phyloP scores from a whole-genome alignment of 306 rosid species.

The Inga laurina region DNA sequence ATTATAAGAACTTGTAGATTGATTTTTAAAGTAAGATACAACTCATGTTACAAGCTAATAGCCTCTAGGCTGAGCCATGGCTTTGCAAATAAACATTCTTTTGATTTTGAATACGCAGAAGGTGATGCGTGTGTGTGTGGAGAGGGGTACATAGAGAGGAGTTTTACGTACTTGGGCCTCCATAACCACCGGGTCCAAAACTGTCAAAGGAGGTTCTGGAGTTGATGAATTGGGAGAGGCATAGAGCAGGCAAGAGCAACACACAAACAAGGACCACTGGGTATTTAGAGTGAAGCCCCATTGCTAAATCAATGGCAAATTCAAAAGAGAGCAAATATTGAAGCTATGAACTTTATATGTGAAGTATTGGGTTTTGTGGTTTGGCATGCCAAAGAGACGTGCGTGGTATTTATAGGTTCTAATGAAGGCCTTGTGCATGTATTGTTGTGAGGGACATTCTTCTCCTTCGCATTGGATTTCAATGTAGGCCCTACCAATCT shows the following conservation, averaged over 20 bases:
- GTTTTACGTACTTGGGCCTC: conserved; percentile 60
- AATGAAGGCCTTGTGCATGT: not conserved
- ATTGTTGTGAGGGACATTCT: not conserved
- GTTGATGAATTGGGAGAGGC: conserved; percentile 49
- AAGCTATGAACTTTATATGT: not conserved
- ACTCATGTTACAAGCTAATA: not conserved
- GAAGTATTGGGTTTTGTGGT: conserved; percentile 19
- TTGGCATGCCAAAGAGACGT: conserved; percentile 32
- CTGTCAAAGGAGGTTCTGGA: conserved; percentile 82
- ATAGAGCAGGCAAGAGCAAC: conserved; percentile 53
- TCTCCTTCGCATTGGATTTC: conserved; percentile 37
- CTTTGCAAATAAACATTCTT: not conserved
- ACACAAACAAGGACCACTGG: conserved; percentile 38
- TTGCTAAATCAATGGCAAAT: conserved; percentile 12
- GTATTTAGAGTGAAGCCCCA: conserved; percentile 42
- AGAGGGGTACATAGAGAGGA: no score
- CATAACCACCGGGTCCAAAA: conserved; percentile 73
- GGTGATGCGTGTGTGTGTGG: not conserved
- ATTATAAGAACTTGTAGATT: no score
- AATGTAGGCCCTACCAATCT: conserved; percentile 20
- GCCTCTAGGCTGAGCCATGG: not conserved
- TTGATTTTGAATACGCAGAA: not conserved
- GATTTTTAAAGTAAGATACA: not conserved
- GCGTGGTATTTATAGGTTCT: conserved; percentile 50
- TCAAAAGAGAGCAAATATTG: not conserved